Base-by-base conservation (phyloP, 805 yeast species). In the Lipomyces orientalis region DNA sequence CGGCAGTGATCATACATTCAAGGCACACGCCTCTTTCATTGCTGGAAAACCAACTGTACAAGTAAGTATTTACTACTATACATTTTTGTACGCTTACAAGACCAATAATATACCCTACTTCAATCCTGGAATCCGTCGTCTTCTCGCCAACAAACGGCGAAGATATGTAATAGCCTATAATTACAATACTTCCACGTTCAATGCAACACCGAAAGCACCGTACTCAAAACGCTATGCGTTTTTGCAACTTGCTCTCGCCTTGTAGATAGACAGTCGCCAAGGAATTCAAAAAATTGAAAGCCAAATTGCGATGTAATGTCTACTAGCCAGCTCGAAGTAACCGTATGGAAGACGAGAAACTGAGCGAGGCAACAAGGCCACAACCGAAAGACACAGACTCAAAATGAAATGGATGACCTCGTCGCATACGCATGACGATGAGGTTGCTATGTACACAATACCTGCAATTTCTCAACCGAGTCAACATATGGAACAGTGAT, bases 341-440 rank as follows among this genome's bases (percentile, higher is more conserved):
- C 46, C 61, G 25, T 22, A 37, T 22, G 34, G 19, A 56, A 61
- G 25, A 49, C 29, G 54, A 37, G 33, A 62, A 60, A 55, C 65
- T 58, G 65, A 62, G 65, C 65, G 65, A 46, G 64, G 54, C 64
- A 4, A 62, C 31, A 62, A 49, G 64, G 56, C 58, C 12, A 16
- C 14, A 8, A 25, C 12, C 1, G 43, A 19, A 52, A 29, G 25
- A 31, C 12, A 49, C 25, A 31, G 19, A 31, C 10, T 19, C 16
- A 52, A 12, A 10, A 52, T n/a, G 49, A 43, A 37, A 37, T 16
- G 8, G 49, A 43, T 9, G 25, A 43, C n/a, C 22, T 7, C 49
- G 5, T 29, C 59, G 35, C n/a, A 35, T n/a, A 14, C 12, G 16
- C 1, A 33, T 12, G 25, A 6, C 3, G 59, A 22, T 14, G 46